Percentiles rank a stretch among this genome's conserved stretches.
Evolutionary conservation across 257 asterid species (phyloP).

Genomic region (Primulina tabacum): DNA sequence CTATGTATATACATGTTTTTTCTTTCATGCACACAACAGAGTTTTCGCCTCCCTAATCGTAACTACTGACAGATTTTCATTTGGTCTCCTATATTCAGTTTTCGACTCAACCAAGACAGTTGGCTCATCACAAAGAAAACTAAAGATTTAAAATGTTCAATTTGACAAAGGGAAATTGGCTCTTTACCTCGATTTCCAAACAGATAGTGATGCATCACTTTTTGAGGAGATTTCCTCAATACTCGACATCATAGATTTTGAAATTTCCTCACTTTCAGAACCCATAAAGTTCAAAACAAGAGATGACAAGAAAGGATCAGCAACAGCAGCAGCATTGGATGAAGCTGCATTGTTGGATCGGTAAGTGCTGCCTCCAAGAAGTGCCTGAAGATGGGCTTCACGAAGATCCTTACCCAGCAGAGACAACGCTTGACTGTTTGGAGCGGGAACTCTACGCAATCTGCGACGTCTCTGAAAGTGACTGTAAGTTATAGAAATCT

Average conservation of each 20-base stretch:
- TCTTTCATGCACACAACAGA: neutral
- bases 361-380: conserved; percentile 62
- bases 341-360: conserved; percentile 51
- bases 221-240: conserved; percentile 52
- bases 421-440: conserved; percentile 70
- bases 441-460: conserved; percentile 62
- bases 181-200: conserved; percentile 71
- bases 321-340: conserved; percentile 33
- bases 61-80: neutral
- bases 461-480: conserved; percentile 72
- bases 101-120: conserved; percentile 1
- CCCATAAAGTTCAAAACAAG: conserved; percentile 56
- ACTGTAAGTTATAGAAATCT: conserved; percentile 44
- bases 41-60: neutral
- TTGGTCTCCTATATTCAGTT: neutral
- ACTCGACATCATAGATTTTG: conserved; percentile 61
- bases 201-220: conserved; percentile 34
- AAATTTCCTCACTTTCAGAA: conserved; percentile 65
- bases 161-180: conserved; percentile 8
- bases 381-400: conserved; percentile 82
- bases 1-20: neutral
- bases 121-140: neutral
- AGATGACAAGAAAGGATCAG: conserved; percentile 66
- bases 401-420: conserved; percentile 77
- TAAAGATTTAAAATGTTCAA: neutral